These are phyloP conservation scores for Mycena sanguinolenta DNA, from an alignment of 768 basidiomycete species.

Conservation along the genomic window DNA sequence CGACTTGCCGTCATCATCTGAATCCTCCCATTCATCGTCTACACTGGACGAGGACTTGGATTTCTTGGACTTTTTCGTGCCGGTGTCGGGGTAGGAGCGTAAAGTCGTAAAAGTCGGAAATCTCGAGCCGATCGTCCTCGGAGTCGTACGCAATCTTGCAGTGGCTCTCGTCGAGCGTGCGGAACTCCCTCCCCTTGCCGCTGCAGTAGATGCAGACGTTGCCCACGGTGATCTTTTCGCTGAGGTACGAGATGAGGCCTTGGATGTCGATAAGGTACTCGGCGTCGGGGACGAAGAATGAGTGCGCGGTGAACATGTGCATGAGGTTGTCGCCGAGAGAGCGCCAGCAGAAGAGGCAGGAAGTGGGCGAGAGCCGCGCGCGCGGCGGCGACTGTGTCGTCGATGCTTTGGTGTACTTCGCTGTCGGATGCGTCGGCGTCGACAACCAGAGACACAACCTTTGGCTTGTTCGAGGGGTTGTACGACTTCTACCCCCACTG, in stretches of 20 bases:
- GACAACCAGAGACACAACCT: conserved; percentile 42
- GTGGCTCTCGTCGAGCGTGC: conserved; percentile 89
- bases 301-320: conserved; percentile 91
- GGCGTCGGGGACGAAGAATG: conserved; percentile 96
- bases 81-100: conserved; percentile 77
- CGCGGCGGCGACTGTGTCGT: conserved; percentile 81
- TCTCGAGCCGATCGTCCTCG: conserved; percentile 83
- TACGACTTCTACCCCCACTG: conserved; percentile 27
- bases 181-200: conserved; percentile 84
- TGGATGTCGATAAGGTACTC: conserved; percentile 88
- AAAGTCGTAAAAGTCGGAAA: conserved; percentile 97
- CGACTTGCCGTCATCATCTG: conserved; percentile 48
- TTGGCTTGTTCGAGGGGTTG: conserved; percentile 35
- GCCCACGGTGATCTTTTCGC: conserved; percentile 93
- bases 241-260: conserved; percentile 88
- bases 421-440: conserved; percentile 56
- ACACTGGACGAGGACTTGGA: conserved; percentile 40
- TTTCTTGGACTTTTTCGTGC: conserved; percentile 41
- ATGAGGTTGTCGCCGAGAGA: conserved; percentile 74
- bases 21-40: conserved; percentile 53
- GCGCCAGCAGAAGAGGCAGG: conserved; percentile 90
- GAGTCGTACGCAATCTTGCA: conserved; percentile 95
- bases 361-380: conserved; percentile 70
- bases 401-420: conserved; percentile 69
- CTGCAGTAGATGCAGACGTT: conserved; percentile 95